Evolutionary conservation across 75 land plant genomes (phyloP), one percentile per base, ranked within the genome.

Genomic region (Picea glauca): DNA sequence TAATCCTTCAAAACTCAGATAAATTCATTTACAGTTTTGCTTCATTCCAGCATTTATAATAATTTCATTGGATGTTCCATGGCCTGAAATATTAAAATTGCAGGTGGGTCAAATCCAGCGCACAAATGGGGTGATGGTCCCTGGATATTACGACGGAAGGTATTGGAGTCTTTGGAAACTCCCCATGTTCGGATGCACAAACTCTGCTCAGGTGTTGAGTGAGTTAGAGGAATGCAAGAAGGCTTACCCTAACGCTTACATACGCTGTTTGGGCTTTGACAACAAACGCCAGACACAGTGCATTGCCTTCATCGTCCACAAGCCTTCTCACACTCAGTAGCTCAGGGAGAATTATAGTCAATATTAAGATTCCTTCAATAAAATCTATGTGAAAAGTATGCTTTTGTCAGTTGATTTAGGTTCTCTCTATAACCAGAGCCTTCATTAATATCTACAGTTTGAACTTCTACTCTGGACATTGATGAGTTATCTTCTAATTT

Each of bases 161-260:
- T 92, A 88, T 77, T 92, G 94, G 92, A 88, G 87, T 38, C 72
- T 92, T 61, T 91, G 91, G 91, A 91, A 89, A 85, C 83, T 89
- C 75, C 91, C 93, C 73, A 92, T 92, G 94, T 88, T 90, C 66
- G 93, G 93, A 12, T 90, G 94, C 87, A 83, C 81, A 31, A 92
- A 92, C 66, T 61, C 93, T 1, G 57, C 90, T 8, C 88, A 81
- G 62, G 93, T 92, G 56, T 75, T 92, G 77, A 30, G 78, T 1
- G 93, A 92, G 82, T 81, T 92, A 21, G 64, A 82, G 5, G 84
- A 88, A 83, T 90, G 93, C 91, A 93, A 91, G 85, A 85, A 85
- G 72, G 30, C 77, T 60, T 91, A 84, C 84, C 93, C 95, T 63
- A 83, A 77, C 61, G 80, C 85, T 54, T 91, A 83, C 60, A 88